Base-by-base conservation (phyloP, 1,284 basidiomycete genomes). In the Vanrija sp. region DNA sequence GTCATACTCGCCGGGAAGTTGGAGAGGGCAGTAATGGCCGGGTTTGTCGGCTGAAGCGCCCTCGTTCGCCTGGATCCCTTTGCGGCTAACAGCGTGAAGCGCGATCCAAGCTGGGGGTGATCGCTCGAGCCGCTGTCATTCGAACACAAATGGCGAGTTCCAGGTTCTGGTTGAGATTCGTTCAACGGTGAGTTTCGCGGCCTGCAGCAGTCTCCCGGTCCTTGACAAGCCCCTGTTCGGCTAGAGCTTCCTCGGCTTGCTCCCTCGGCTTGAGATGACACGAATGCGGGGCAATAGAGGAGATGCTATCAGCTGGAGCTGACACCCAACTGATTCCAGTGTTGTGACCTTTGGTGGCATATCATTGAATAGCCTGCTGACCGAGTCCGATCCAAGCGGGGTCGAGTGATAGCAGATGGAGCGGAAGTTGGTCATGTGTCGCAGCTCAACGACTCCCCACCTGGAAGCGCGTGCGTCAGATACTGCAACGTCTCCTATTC, bases 1-100 rank as follows among this genome's bases (percentile, higher is more conserved):
- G 57, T 14, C 67, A 39, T 10, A 75, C 50, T 75, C 72, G 40
- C 54, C 50, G 23, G 73, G 73, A 12, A 75, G 62, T 7, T 73
- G 68, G 40, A 75, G 54, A 8, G 73, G 44, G 4, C 54, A 61
- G 28, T 23, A 74, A 74, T 1, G 19, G 23, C n/a, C 28, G 25
- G 34, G 23, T 14, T 3, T 23, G 38, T 25, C 19, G 14, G n/a
- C 14, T 12, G 34, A 34, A 34, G 21, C 18, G n/a, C 3, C 15
- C 6, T 34, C 16, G 14, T 43, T 25, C 18, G 48, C 60, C 12
- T 14, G 9, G 29, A 54, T 54, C n/a, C 61, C 52, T 3, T 53
- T 56, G 1, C 57, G 52, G 1, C 55, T 3, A 46, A 55, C 55
- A 15, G 68, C 72, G 42, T 68, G 64, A 9, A 75, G 59, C 10